Percentiles rank a stretch among this genome's conserved stretches.
These are phyloP conservation scores for Trichoderma koningiopsis DNA, from an alignment of 2,329 filamentous ascomycete species.

Conservation along the genomic window DNA sequence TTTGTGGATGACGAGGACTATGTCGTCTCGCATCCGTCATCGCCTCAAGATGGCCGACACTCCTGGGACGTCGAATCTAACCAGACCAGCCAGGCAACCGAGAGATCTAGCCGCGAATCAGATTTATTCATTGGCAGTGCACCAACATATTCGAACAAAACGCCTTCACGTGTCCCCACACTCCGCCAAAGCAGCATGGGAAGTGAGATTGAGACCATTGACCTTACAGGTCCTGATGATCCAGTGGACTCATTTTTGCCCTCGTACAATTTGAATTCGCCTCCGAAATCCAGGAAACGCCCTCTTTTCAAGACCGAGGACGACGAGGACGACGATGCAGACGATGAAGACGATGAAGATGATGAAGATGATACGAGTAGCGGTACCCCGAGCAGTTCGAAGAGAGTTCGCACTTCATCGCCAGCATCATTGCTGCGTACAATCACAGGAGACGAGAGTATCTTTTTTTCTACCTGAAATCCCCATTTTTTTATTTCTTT, in stretches of 20 bases:
- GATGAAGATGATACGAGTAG: not conserved
- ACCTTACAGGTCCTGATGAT: constrained; percentile 12
- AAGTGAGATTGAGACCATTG: not conserved
- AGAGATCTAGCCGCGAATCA: not conserved
- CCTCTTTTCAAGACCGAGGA: not conserved
- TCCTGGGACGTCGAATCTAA: not conserved
- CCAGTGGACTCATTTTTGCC: not conserved
- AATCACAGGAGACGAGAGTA: not conserved
- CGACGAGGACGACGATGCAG: no score
- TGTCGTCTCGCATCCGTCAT: not conserved
- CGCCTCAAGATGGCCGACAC: not conserved
- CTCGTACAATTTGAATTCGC: not conserved
- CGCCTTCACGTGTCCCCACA: not conserved
- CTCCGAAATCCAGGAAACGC: not conserved
- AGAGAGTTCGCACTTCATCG: not conserved
- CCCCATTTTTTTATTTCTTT: not conserved
- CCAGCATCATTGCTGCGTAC: not conserved
- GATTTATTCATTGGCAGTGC: not conserved
- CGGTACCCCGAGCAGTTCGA: not conserved
- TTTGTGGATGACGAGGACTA: constrained; percentile 15
- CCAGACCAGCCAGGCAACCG: not conserved
- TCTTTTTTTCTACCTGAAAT: not conserved
- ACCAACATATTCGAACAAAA: not conserved
- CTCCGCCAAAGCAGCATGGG: not conserved
- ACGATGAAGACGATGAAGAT: no score